Conservation (phyloP, 176 grass and related monocot species). For the Phoenix dactylifera region DNA sequence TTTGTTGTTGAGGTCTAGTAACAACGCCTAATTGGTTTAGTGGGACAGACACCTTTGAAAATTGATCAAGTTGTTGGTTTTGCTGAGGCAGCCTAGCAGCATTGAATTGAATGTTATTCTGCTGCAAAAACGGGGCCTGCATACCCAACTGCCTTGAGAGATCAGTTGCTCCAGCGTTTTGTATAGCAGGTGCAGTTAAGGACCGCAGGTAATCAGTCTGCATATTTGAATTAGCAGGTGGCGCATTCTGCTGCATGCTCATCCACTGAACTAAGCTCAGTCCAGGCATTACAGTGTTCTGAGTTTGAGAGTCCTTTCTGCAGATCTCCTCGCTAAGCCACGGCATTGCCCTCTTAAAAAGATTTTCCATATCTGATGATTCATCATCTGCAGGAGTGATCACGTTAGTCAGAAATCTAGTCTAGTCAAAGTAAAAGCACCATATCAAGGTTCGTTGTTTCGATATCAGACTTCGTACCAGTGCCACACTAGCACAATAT, state of each 20-base stretch:
- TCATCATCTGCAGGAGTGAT: constrained; percentile 57
- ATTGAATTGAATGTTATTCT: constrained; percentile 63
- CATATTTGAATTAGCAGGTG: constrained; percentile 34
- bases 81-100: constrained; percentile 54
- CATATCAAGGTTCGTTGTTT: no score
- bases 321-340: constrained; percentile 95
- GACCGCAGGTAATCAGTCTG: constrained; percentile 73
- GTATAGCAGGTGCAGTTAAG: constrained; percentile 56
- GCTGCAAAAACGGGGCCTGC: constrained; percentile 77
- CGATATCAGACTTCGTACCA: no score
- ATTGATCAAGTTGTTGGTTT: constrained; percentile 49
- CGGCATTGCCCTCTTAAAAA: constrained; percentile 94
- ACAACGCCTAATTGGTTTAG: constrained; percentile 44
- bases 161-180: constrained; percentile 60
- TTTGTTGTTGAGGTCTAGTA: constrained; percentile 50
- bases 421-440: no score
- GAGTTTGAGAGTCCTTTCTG: constrained; percentile 79
- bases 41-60: constrained; percentile 33
- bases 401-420: background rate
- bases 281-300: constrained; percentile 66
- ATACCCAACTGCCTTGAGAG: constrained; percentile 67
- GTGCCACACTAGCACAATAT: no score
- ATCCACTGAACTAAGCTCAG: constrained; percentile 97
- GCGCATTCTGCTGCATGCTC: constrained; percentile 85
- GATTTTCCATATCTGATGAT: constrained; percentile 77